These are phyloP conservation scores for Colletotrichum chrysophilum DNA, from an alignment of 2,329 filamentous ascomycete genomes.

Conservation along the genomic window DNA sequence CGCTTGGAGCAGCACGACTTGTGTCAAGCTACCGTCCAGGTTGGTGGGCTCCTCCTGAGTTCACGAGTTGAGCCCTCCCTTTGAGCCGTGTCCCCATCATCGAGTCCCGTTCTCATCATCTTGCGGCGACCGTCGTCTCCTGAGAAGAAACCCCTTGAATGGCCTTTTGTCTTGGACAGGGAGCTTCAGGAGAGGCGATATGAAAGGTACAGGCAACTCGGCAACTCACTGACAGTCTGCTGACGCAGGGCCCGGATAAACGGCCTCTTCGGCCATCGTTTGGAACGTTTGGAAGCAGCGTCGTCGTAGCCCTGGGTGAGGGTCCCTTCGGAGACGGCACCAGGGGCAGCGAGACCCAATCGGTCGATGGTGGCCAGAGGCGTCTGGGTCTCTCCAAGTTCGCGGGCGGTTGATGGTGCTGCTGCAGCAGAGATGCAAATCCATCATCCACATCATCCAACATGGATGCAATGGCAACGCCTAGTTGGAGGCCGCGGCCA, in stretches of 20 bases:
- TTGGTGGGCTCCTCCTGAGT: neutral
- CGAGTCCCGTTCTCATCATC: neutral
- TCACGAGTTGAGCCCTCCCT: neutral
- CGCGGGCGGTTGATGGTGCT: neutral
- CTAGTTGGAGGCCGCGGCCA: neutral
- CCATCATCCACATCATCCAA: neutral
- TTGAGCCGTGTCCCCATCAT: neutral
- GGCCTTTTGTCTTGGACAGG: neutral
- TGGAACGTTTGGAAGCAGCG: neutral
- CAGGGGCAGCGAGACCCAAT: neutral
- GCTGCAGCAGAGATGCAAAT: neutral
- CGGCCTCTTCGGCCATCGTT: neutral
- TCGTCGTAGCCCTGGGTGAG: neutral
- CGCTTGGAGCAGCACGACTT: neutral
- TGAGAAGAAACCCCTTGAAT: neutral
- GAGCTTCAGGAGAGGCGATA: neutral
- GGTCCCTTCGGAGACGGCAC: neutral
- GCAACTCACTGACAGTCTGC: neutral
- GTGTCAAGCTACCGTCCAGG: neutral
- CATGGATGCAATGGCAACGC: neutral
- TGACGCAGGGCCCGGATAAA: slow-evolving; percentile 7
- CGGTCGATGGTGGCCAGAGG: neutral
- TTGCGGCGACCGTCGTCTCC: neutral
- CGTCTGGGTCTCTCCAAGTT: neutral
- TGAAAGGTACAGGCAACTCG: neutral